Evolutionary conservation across 768 basidiomycete genomes (phyloP), one percentile per base, ranked within the genome.

Genomic region (Kondoa malvinella): DNA sequence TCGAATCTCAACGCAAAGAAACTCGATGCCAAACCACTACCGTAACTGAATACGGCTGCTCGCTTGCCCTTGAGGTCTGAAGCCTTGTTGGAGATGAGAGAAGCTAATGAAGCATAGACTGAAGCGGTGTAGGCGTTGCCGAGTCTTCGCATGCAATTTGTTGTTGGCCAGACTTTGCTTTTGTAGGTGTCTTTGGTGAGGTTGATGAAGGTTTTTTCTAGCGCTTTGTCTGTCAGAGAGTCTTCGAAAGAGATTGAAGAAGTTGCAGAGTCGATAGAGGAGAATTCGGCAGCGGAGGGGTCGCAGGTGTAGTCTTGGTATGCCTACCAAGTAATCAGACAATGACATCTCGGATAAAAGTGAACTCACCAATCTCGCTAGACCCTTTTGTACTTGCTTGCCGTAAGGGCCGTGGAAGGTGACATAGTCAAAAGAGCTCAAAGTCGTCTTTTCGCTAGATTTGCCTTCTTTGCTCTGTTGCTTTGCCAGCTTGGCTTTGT

Each of bases 61-160:
- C 92, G 86, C 82, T 92, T 95, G 79, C 84, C 86, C 74, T 81
- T 78, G 66, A 92, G 81, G 71, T 84, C 81, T 4, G 82, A 77
- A 8, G 88, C 85, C 73, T 85, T 84, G 29, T 81, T 81, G 58
- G 87, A 83, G 57, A 99, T 76, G 31, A 97, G 81, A 4, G 88
- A 90, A 50, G 92, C 88, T 69, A 99, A 84, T 72, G 91, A 92
- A 58, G 90, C 92, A 76, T 92, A 97, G 14, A 99, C 81, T 17
- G 90, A 92, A 16, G 87, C 95, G 15, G 95, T 94, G 82, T 99
- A 96, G 87, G 92, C 94, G 84, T 99, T 97, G 16, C 95, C 95
- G 71, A 94, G 84, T 58, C 92, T 86, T 75, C 85, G 84, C 30
- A 92, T 90, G 80, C 86, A 87, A 67, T 85, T 84, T 84, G 94